Evolutionary conservation across 345 rosid species (phyloP).

Genomic region (Anacardium occidentale): DNA sequence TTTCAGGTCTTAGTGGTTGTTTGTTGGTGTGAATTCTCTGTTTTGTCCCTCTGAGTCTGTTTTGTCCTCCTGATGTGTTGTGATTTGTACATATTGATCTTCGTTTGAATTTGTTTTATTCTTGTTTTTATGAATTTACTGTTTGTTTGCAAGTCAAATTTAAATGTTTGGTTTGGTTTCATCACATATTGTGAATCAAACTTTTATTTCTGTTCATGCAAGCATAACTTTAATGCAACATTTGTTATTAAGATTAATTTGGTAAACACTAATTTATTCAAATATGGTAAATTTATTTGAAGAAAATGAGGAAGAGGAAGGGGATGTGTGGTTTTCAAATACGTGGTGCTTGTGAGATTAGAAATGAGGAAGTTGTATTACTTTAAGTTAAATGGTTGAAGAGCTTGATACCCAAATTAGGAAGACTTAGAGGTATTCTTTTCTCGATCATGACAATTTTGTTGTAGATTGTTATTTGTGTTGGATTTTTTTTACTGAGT

Average conservation of each 20-base stretch:
- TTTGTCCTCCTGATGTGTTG: constrained; percentile 5
- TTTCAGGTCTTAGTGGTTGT: too few species aligned
- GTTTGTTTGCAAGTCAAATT: too few species aligned
- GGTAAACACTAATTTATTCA: not conserved
- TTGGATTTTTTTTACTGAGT: not conserved
- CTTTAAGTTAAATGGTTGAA: too few species aligned
- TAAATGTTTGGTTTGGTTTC: too few species aligned
- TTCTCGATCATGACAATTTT: not conserved
- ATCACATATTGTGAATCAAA: too few species aligned
- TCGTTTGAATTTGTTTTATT: not conserved
- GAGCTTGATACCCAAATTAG: not conserved
- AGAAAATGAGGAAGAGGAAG: too few species aligned
- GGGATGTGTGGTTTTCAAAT: too few species aligned
- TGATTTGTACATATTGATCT: constrained; percentile 1
- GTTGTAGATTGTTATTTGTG: not conserved
- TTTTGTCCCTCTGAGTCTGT: not conserved
- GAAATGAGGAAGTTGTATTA: not conserved
- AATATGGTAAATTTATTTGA: too few species aligned
- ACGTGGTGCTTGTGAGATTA: not conserved
- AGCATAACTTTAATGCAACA: too few species aligned
- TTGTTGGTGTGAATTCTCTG: constrained; percentile 14
- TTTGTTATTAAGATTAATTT: not conserved
- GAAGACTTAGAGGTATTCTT: not conserved
- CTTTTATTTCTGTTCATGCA: too few species aligned
- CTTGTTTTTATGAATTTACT: not conserved